These are phyloP conservation scores for Rubroboletus satanas DNA, from an alignment of 768 basidiomycete species.

Conservation along the genomic window DNA sequence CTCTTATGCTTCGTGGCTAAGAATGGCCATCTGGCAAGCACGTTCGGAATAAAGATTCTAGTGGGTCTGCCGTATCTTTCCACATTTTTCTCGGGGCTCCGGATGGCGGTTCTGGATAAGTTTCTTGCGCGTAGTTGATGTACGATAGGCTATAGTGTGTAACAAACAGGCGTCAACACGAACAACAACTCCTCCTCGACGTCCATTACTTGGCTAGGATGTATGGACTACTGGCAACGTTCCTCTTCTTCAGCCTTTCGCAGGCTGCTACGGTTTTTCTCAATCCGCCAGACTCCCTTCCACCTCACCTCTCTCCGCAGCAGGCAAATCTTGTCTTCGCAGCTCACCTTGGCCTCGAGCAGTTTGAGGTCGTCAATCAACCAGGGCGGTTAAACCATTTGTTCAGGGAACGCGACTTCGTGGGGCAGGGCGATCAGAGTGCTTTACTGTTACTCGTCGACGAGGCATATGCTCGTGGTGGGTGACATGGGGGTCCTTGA, in stretches of 20 bases:
- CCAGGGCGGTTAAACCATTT: slow-evolving; percentile 19
- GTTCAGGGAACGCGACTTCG: slow-evolving; percentile 43
- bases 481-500: slow-evolving; percentile 8
- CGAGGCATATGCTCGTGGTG: slow-evolving; percentile 54
- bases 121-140: neutral
- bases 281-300: slow-evolving; percentile 41
- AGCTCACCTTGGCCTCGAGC: slow-evolving; percentile 69
- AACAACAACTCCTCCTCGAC: neutral
- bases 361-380: slow-evolving; percentile 49
- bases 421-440: slow-evolving; percentile 51
- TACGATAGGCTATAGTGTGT: neutral
- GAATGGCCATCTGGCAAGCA: slow-evolving; percentile 14
- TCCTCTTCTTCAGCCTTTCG: slow-evolving; percentile 35
- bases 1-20: slow-evolving; percentile 22
- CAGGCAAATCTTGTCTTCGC: slow-evolving; percentile 60
- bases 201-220: slow-evolving; percentile 4
- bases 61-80: neutral
- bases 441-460: slow-evolving; percentile 55
- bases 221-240: slow-evolving; percentile 21
- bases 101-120: neutral
- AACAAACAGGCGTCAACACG: slow-evolving; percentile 24
- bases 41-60: slow-evolving; percentile 11
- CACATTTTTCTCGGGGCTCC: slow-evolving; percentile 17
- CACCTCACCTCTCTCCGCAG: slow-evolving; percentile 42
- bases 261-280: slow-evolving; percentile 60